Evolutionary conservation across 176 grass and related monocot species (phyloP).

Genomic region (Hordeum vulgare): MorexV3_pseudomolecules_assembly NC_058519.1:655376333-655376832

Average conservation of each 20-base stretch:
- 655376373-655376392: conserved; percentile 43
- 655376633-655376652: no score
- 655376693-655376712: no score
- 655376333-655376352: conserved; percentile 34
- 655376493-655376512: conserved; percentile 28
- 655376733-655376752: no score
- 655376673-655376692: no score
- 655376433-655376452: conserved; percentile 50
- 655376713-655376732: no score
- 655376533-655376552: conserved; percentile 26
- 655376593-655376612: background rate
- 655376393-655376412: conserved; percentile 31
- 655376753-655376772: background rate
- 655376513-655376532: background rate
- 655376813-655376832: conserved; percentile 3
- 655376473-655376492: conserved; percentile 44
- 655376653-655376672: no score
- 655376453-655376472: conserved; percentile 52
- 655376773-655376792: background rate
- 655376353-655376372: conserved; percentile 40
- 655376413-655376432: conserved; percentile 34
- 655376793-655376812: background rate
- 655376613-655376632: no score
- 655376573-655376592: conserved; percentile 14
- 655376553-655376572: background rate